Conservation (phyloP, 2,329 filamentous ascomycete species). For the Apiospora koreana region DNA sequence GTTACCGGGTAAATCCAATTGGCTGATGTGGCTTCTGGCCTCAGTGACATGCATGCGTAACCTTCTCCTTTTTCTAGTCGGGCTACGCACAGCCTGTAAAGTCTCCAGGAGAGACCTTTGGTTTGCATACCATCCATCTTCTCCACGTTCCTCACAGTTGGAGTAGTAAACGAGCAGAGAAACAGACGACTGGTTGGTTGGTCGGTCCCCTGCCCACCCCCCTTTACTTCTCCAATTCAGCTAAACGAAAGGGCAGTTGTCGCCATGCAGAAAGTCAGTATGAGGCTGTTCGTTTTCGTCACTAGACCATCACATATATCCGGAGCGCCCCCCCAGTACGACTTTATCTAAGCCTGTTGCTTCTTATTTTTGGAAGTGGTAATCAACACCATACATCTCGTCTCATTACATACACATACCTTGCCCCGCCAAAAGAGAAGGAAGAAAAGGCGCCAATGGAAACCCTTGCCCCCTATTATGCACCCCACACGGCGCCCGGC, state of each 20-base stretch:
- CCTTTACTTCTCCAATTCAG: background rate
- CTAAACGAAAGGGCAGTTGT: background rate
- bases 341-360: background rate
- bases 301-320: background rate
- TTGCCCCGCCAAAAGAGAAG: background rate
- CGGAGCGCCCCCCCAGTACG: background rate
- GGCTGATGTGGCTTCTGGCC: background rate
- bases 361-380: background rate
- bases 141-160: background rate
- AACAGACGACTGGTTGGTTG: background rate
- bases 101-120: background rate
- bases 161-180: background rate
- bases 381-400: background rate
- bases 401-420: background rate
- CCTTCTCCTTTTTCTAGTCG: background rate
- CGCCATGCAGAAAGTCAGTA: background rate
- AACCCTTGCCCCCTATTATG: background rate
- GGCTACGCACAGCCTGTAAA: background rate
- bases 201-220: background rate
- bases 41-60: background rate
- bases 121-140: background rate
- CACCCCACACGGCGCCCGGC: background rate
- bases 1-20: conserved; percentile 13
- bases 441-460: background rate
- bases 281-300: too few species aligned